phyloP scores from a whole-genome alignment of 352 stramenopile genomes.

The Phytophthora brassicae region DNA sequence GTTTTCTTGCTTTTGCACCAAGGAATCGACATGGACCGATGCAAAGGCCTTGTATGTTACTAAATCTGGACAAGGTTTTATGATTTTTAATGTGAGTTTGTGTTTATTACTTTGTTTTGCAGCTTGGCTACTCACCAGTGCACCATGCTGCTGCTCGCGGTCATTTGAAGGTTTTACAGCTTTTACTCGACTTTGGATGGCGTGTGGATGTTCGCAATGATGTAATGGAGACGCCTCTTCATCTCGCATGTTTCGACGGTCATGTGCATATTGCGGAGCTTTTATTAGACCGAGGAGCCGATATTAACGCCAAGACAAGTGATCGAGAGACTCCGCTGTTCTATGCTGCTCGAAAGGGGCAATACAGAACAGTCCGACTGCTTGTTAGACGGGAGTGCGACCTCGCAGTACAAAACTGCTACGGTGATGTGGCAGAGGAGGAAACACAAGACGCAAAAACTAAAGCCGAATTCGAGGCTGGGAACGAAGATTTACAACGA shows the following conservation, averaged over 20 bases:
- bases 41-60: conserved; percentile 55
- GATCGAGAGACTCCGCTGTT: conserved; percentile 75
- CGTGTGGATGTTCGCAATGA: conserved; percentile 47
- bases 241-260: conserved; percentile 68
- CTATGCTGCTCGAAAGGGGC: conserved; percentile 69
- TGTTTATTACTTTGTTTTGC: background rate
- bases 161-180: conserved; percentile 63
- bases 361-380: conserved; percentile 60
- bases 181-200: conserved; percentile 74
- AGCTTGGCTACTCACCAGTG: conserved; percentile 66
- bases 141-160: conserved; percentile 71
- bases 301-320: conserved; percentile 49
- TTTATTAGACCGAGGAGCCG: conserved; percentile 59
- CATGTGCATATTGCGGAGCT: conserved; percentile 55
- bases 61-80: background rate
- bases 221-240: conserved; percentile 59
- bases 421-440: conserved; percentile 69
- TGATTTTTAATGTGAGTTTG: conserved; percentile 7
- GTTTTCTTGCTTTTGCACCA: conserved; percentile 76
- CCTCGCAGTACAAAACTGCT: conserved; percentile 49
- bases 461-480: conserved; percentile 48
- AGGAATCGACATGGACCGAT: conserved; percentile 53
- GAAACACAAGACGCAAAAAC: conserved; percentile 60
- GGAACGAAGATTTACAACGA: conserved; percentile 50
- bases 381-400: conserved; percentile 71